Conservation (phyloP, 1,139 yeast species). For the Lodderomyces orthopsilosis region DNA sequence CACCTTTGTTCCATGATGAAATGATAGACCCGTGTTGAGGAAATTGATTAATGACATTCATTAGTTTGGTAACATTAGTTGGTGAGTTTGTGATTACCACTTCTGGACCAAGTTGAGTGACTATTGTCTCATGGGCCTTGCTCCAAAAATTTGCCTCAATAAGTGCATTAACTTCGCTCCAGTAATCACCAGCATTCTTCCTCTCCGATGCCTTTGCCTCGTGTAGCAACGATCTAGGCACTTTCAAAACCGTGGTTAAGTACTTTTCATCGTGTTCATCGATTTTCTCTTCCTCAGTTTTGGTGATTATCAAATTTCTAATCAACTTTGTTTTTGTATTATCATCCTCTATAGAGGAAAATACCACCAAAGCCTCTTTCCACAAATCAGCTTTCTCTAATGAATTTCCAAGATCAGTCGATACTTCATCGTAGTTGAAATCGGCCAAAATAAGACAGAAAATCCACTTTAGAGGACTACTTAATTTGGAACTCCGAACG, state of each 20-base stretch:
- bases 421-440: slow-evolving; percentile 36
- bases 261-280: slow-evolving; percentile 29
- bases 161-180: slow-evolving; percentile 61
- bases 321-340: slow-evolving; percentile 37
- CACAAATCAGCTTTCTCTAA: slow-evolving; percentile 48
- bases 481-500: slow-evolving; percentile 17
- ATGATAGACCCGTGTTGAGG: slow-evolving; percentile 43
- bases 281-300: slow-evolving; percentile 41
- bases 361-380: slow-evolving; percentile 62
- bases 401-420: slow-evolving; percentile 52
- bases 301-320: slow-evolving; percentile 43
- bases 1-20: slow-evolving; percentile 59
- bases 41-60: slow-evolving; percentile 42
- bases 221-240: slow-evolving; percentile 48
- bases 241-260: slow-evolving; percentile 31
- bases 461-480: slow-evolving; percentile 52
- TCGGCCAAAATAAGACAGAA: slow-evolving; percentile 41
- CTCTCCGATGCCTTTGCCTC: slow-evolving; percentile 49
- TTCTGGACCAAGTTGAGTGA: slow-evolving; percentile 65
- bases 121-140: slow-evolving; percentile 62
- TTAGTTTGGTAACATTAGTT: slow-evolving; percentile 32
- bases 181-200: slow-evolving; percentile 37
- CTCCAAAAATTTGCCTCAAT: slow-evolving; percentile 59
- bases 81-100: slow-evolving; percentile 50
- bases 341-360: slow-evolving; percentile 51